Evolutionary conservation across 257 asterid genomes (phyloP).

Genomic region (Solanum paucissectum): DNA sequence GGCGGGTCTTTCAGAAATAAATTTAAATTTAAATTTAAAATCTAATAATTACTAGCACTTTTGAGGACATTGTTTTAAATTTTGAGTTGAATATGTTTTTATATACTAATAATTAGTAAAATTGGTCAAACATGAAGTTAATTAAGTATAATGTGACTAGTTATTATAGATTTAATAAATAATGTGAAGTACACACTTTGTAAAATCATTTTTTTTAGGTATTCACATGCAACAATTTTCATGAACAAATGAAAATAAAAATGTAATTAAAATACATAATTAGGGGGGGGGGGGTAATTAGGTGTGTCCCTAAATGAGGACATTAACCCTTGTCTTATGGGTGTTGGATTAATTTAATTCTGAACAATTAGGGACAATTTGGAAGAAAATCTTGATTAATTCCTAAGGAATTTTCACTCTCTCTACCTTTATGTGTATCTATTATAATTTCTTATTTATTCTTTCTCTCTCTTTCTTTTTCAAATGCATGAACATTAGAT

Average conservation of each 20-base stretch:
- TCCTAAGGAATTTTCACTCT: conserved; percentile 2
- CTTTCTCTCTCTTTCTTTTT: neutral
- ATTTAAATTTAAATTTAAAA: neutral
- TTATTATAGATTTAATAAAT: neutral
- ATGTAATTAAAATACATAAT: neutral
- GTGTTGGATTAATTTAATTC: conserved; percentile 7
- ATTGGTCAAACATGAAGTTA: neutral
- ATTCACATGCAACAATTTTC: neutral
- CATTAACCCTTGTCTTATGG: conserved; percentile 50
- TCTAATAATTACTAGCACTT: neutral
- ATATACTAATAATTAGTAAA: neutral
- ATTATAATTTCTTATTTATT: neutral
- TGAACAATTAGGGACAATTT: conserved; percentile 27
- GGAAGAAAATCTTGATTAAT: conserved; percentile 16
- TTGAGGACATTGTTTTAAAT: neutral
- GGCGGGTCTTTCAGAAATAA: too few species aligned
- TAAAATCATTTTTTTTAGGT: neutral
- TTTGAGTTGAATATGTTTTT: neutral
- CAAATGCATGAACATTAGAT: neutral
- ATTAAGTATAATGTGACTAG: neutral
- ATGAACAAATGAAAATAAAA: neutral
- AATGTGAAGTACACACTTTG: neutral
- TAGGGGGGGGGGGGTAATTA: neutral
- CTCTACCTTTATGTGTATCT: neutral
- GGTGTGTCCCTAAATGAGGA: conserved; percentile 30